Evolutionary conservation across 305 asterid genomes (phyloP), one percentile per base, ranked within the genome.

Genomic region (Fraxinus ornus): DNA sequence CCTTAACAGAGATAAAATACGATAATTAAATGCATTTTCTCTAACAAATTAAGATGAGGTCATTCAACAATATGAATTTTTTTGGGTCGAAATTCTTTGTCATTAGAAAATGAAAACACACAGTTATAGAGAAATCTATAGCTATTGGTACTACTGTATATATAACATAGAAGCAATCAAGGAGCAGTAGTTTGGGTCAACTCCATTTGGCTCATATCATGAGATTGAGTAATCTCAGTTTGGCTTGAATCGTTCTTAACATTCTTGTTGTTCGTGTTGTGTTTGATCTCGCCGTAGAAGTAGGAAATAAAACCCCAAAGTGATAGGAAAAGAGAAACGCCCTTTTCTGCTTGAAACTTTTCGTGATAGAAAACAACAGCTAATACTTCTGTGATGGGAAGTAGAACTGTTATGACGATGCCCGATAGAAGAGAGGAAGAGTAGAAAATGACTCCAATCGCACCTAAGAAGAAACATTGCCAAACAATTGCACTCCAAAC

Each of bases 241-340:
- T 19, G 8, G 36, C 32, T 22, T 19, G 33, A 19, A 32, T 80
- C 15, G 2, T 72, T 35, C 3, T 47, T 10, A 9, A 1, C 24
- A 62, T 80, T 77, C 26, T 30, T 74, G 15, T 12, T 79, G 83
- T 83, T 81, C 66, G 68, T 86, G 47, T n/a, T 36, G 37, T 60
- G 79, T 24, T 78, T 86, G 13, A 62, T 35, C 81, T 85, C 87
- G 3, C 89, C 87, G 9, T 82, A 88, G 82, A 85, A 85, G 62
- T 88, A 85, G 3, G 90, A 88, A 57, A 80, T 33, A 64, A 88
- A 86, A 19, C 90, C 90, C 90, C 89, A 88, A 10, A 84, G 76
- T n/a, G 86, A 88, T 22, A 88, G 89, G 71, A 74, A 57, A 39
- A 88, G 87, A 2, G 90, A n/a, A 21, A 86, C 83, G 0, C 72